These are phyloP conservation scores for Coix lacrymajobi DNA, from an alignment of 176 grass and related monocot species.

Conservation along the genomic window DNA sequence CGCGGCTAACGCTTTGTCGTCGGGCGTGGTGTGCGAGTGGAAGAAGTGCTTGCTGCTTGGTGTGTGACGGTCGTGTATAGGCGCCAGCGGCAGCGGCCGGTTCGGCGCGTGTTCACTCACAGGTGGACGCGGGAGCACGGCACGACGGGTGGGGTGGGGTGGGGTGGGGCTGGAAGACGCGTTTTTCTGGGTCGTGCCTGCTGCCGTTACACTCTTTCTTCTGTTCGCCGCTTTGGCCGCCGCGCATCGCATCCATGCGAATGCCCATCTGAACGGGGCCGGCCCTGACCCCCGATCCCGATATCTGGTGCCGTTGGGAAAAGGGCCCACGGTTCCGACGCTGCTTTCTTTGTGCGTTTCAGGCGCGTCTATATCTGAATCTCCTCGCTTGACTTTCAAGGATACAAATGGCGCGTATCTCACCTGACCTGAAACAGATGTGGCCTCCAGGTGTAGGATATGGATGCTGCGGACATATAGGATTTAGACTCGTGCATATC, in stretches of 20 bases:
- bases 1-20: not conserved
- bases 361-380: not conserved
- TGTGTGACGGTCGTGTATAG: not conserved
- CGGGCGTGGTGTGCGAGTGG: not conserved
- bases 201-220: not conserved
- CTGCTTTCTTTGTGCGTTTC: not conserved
- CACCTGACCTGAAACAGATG: not conserved
- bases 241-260: not conserved
- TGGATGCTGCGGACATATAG: not conserved
- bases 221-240: not conserved
- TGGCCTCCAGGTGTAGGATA: not conserved
- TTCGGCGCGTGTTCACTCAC: not conserved
- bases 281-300: too few species aligned
- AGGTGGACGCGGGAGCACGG: slow-evolving; percentile 27
- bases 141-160: slow-evolving; percentile 4
- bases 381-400: not conserved
- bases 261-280: not conserved
- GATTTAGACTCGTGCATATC: not conserved
- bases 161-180: slow-evolving; percentile 26
- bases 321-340: not conserved
- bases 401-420: not conserved
- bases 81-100: not conserved
- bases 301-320: not conserved
- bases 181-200: slow-evolving; percentile 12
- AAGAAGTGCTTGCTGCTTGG: not conserved